These are phyloP conservation scores for Botryotinia convoluta DNA, from an alignment of 2,329 filamentous ascomycete genomes.

Conservation along the genomic window DNA sequence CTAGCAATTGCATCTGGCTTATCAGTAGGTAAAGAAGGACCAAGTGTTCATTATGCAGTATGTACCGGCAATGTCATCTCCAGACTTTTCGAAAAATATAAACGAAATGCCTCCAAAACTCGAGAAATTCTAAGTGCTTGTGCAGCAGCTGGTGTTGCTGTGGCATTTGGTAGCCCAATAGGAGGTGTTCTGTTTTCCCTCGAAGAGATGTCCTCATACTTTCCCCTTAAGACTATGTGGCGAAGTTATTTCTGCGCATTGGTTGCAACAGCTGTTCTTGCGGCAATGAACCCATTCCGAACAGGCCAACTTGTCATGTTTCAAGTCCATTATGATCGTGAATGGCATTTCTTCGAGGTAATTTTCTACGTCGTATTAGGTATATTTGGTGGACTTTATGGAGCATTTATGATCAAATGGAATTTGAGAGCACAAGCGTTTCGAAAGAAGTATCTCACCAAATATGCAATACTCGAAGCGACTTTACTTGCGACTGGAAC, in stretches of 20 bases:
- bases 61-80: slow-evolving; percentile 97
- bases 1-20: slow-evolving; percentile 91
- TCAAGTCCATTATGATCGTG: slow-evolving; percentile 90
- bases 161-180: slow-evolving; percentile 96
- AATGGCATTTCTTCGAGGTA: slow-evolving; percentile 97
- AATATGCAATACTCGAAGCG: slow-evolving; percentile 83
- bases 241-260: slow-evolving; percentile 96
- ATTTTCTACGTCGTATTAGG: slow-evolving; percentile 90
- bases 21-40: slow-evolving; percentile 94
- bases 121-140: slow-evolving; percentile 93
- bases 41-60: slow-evolving; percentile 98
- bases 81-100: slow-evolving; percentile 87
- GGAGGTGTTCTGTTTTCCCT: slow-evolving; percentile 94
- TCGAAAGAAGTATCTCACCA: slow-evolving; percentile 83
- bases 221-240: slow-evolving; percentile 97
- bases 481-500: slow-evolving; percentile 79
- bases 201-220: slow-evolving; percentile 96
- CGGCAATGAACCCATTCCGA: slow-evolving; percentile 95
- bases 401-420: slow-evolving; percentile 97
- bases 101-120: slow-evolving; percentile 87
- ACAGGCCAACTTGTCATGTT: slow-evolving; percentile 99
- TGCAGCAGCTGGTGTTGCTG: slow-evolving; percentile 90
- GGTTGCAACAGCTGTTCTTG: slow-evolving; percentile 87
- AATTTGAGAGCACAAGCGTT: slow-evolving; percentile 89
- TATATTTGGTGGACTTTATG: slow-evolving; percentile 90